Conservation (phyloP, 306 rosid genomes). For the Canavalia ensiformis region DNA sequence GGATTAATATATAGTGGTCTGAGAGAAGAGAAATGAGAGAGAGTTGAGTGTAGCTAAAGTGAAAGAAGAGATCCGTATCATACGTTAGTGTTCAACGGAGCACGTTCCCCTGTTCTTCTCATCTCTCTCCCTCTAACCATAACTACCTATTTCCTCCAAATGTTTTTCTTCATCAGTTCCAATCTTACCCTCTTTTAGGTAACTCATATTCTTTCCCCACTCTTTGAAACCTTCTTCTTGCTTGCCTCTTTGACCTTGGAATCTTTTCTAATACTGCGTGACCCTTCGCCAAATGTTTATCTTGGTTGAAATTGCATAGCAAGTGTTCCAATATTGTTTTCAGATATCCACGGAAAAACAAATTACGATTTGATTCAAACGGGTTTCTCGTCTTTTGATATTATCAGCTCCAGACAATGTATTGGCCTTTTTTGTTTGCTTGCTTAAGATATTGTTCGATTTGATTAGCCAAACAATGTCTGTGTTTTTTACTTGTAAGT, state of each 20-base stretch:
- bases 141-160: conserved; percentile 48
- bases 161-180: conserved; percentile 49
- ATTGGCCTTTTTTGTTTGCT: conserved; percentile 9
- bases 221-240: conserved; percentile 28
- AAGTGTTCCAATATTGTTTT: conserved; percentile 13
- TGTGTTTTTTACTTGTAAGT: not conserved
- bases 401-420: conserved; percentile 3
- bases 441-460: conserved; percentile 25
- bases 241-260: not conserved
- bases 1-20: too few species aligned
- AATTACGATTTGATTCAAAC: conserved; percentile 24
- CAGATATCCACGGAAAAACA: not conserved
- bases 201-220: conserved; percentile 30
- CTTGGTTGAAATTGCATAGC: not conserved
- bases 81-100: conserved; percentile 45
- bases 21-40: not conserved
- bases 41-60: conserved; percentile 10
- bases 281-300: not conserved
- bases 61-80: conserved; percentile 54
- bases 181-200: conserved; percentile 42
- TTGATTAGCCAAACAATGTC: not conserved
- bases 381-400: conserved; percentile 2
- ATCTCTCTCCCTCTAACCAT: not conserved
- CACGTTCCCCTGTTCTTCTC: conserved; percentile 25
- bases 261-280: not conserved